Evolutionary conservation across 1,284 basidiomycete genomes (phyloP), one percentile per base, ranked within the genome.

Genomic region (Sanguinoderma infundibulare): DNA sequence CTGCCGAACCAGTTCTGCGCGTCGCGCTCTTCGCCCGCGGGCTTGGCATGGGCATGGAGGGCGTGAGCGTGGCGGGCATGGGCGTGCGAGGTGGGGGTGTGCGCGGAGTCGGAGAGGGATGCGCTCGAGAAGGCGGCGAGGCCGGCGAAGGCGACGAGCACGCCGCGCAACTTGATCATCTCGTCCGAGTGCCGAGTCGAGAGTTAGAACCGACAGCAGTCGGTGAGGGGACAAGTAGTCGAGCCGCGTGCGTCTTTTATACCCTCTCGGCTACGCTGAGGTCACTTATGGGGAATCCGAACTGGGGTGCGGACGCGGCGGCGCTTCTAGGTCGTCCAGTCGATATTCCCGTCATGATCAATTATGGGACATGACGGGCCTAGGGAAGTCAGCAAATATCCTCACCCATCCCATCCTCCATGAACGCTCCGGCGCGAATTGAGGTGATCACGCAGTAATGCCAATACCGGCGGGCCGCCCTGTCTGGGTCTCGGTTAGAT

Each of bases 141-240:
- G 40, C 34, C 59, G 1, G 55, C 47, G 24, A 61, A 34, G 50
- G 59, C 59, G 6, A 52, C 15, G 42, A 61, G 55, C 42, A 56
- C 20, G 40, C 47, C 39, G 49, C 32, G 54, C 42, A 57, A 1
- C 44, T 40, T 53, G 40, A 34, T 12, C 28, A 34, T 34, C 32
- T 20, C 17, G 22, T 40, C 44, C n/a, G 22, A 22, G 24, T n/a
- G 20, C 22, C 10, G 34, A 6, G 20, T 10, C 0, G 40, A 24
- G 10, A 22, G n/a, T 7, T 9, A 26, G 38, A n/a, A 9, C 51
- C 36, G 35, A 35, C n/a, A n/a, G n/a, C n/a, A n/a, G n/a, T n/a
- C n/a, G 22, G 20, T 24, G 32, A 17, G 42, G 7, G 26, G 54
- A 24, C 44, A n/a, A n/a, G n/a, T n/a, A n/a, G n/a, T n/a, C n/a